Evolutionary conservation across 169 alveolate species (phyloP), one percentile per base, ranked within the genome.

Genomic region (Cryptosporidium bovis): DNA sequence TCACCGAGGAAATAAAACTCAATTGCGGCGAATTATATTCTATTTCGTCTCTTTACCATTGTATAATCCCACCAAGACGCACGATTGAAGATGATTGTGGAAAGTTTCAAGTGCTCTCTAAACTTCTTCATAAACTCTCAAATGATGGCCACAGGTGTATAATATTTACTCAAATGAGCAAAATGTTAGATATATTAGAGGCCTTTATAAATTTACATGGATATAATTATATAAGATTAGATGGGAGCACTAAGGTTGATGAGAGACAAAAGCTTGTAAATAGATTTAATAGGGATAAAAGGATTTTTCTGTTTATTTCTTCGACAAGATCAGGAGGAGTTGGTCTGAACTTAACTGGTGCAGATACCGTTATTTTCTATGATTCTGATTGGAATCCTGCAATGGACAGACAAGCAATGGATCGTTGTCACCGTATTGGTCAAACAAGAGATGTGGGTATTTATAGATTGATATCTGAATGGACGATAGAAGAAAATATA

Each of bases 301-400:
- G 96, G 83, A 96, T 97, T 6, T 97, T 97, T 92, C 93, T 98
- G 51, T 98, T 98, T 90, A 98, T 98, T 12, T 96, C 99, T 2
- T 97, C 99, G 10, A 98, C 99, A 15, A 94, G 99, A 51, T 95
- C 99, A 48, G 99, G 99, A 16, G 99, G 99, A 36, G 97, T 98
- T 29, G 99, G 99, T 2, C 90, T 98, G 15, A 98, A 98, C 89
- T 92, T 98, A 55, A 98, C 99, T 1, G 99, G 99, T 13, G 99
- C 99, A 1, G 99, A 98, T 91, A 95, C 98, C 1, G 99, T 98
- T 13, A 97, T 98, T 66, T 97, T 98, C 91, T 98, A 97, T 92
- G 99, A 98, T 83, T 97, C 99, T 0, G 99, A 97, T 91, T 98
- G 99, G 99, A 98, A 98, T 90, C 99, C 99, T 6, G 99, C 99